These are phyloP conservation scores for Arthrobotrys pseudoclavata DNA, from an alignment of 2,329 filamentous ascomycete genomes.

Conservation along the genomic window DNA sequence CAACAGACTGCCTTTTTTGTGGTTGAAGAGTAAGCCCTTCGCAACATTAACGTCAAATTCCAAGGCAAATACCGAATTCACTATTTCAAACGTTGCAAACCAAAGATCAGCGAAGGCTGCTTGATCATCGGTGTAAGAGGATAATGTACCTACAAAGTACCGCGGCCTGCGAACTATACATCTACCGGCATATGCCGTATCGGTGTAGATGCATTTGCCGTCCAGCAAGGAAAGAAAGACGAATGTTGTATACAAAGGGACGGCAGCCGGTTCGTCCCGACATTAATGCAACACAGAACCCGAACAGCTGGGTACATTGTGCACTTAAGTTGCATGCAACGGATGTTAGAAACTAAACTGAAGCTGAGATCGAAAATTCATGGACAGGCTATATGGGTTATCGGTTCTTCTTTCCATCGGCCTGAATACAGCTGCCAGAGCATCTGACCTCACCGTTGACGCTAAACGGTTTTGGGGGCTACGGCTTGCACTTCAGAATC, in stretches of 20 bases:
- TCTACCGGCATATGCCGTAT: slow-evolving; percentile 24
- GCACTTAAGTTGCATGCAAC: neutral
- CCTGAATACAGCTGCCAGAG: slow-evolving; percentile 8
- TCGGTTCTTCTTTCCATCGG: slow-evolving; percentile 41
- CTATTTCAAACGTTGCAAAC: neutral
- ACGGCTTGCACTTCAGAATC: slow-evolving; percentile 12
- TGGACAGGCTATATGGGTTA: slow-evolving; percentile 21
- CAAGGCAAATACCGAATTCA: slow-evolving; percentile 14
- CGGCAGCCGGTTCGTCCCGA: slow-evolving; percentile 33
- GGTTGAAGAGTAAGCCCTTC: neutral
- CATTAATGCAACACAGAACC: slow-evolving; percentile 37
- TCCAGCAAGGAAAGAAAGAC: neutral
- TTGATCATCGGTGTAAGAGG: neutral
- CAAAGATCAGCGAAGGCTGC: neutral
- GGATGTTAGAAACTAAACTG: neutral
- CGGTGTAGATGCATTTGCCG: neutral
- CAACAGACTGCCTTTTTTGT: neutral
- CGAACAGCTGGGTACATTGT: neutral
- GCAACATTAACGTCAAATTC: neutral
- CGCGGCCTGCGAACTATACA: neutral
- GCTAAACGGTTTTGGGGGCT: slow-evolving; percentile 28
- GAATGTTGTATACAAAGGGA: neutral
- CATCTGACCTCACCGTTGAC: slow-evolving; percentile 41
- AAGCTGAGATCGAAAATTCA: slow-evolving; percentile 9
- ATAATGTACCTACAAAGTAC: neutral